Conservation (phyloP, 371 early-diverging fungal genomes). For the Syncephalis plumigaleata region DNA sequence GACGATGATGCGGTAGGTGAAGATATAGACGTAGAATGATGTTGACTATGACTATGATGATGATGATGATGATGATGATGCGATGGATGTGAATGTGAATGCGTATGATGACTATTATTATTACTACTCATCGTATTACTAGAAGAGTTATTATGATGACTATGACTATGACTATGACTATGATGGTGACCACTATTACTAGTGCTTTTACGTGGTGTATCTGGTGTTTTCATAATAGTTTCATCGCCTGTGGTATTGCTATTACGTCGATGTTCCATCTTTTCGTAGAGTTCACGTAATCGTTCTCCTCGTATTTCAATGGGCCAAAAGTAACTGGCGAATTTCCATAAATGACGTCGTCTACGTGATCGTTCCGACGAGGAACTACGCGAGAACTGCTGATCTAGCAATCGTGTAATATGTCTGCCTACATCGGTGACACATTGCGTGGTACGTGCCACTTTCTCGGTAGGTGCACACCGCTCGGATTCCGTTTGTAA, state of each 20-base stretch:
- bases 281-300: slow-evolving; percentile 30
- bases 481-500: slow-evolving; percentile 28
- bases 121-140: neutral
- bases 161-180: too few relatives aligned
- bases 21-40: too few relatives aligned
- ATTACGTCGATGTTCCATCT: slow-evolving; percentile 3
- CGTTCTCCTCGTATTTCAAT: slow-evolving; percentile 23
- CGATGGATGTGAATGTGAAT: too few relatives aligned
- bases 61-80: slow-evolving; percentile 1
- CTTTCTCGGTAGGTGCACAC: slow-evolving; percentile 24
- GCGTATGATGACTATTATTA: neutral
- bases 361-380: slow-evolving; percentile 10
- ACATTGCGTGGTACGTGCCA: slow-evolving; percentile 31
- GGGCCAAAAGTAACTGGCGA: slow-evolving; percentile 45
- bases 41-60: slow-evolving; percentile 1
- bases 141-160: neutral
- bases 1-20: too few relatives aligned
- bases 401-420: slow-evolving; percentile 21
- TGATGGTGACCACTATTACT: too few relatives aligned
- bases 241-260: neutral
- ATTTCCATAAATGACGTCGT: slow-evolving; percentile 34
- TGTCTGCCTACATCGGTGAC: slow-evolving; percentile 36
- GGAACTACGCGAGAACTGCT: neutral
- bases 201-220: too few relatives aligned
- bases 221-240: neutral